These are phyloP conservation scores for Dentipellis sp. DNA, from an alignment of 768 basidiomycete genomes.

Conservation along the genomic window DNA sequence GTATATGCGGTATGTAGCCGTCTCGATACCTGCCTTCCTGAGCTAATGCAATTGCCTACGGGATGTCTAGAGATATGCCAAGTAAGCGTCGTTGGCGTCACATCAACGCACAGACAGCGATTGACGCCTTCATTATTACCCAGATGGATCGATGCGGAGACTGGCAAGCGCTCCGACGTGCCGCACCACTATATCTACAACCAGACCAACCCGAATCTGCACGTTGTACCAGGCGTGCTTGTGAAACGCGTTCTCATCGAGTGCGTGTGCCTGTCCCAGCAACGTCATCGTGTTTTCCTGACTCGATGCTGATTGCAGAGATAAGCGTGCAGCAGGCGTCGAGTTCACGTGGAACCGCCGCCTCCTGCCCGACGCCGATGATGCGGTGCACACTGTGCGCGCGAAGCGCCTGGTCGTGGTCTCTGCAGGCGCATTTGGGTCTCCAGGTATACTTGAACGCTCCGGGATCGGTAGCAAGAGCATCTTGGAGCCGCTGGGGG, in stretches of 20 bases:
- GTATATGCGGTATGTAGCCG: constrained; percentile 19
- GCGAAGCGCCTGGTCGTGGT: constrained; percentile 29
- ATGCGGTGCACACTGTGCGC: constrained; percentile 11
- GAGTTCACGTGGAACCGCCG: constrained; percentile 24
- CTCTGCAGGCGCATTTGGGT: constrained; percentile 31
- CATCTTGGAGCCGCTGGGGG: constrained; percentile 20
- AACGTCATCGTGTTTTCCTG: no score
- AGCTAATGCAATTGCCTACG: neutral
- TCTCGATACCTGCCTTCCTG: neutral
- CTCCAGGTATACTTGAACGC: constrained; percentile 45
- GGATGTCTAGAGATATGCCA: constrained; percentile 35
- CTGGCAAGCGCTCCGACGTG: constrained; percentile 47
- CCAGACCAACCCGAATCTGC: constrained; percentile 23
- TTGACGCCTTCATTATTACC: no score
- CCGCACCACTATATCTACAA: constrained; percentile 33
- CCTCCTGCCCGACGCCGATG: constrained; percentile 14
- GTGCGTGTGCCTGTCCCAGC: no score
- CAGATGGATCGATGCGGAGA: constrained; percentile 47
- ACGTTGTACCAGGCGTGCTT: constrained; percentile 21
- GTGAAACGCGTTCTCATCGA: constrained; percentile 28
- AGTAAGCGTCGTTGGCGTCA: constrained; percentile 30
- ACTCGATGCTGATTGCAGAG: no score
- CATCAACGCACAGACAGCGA: no score
- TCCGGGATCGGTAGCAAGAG: constrained; percentile 32
- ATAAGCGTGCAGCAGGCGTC: constrained; percentile 28